Conservation (phyloP, 2,329 filamentous ascomycete genomes). For the Teratosphaeria zuluensis region DNA sequence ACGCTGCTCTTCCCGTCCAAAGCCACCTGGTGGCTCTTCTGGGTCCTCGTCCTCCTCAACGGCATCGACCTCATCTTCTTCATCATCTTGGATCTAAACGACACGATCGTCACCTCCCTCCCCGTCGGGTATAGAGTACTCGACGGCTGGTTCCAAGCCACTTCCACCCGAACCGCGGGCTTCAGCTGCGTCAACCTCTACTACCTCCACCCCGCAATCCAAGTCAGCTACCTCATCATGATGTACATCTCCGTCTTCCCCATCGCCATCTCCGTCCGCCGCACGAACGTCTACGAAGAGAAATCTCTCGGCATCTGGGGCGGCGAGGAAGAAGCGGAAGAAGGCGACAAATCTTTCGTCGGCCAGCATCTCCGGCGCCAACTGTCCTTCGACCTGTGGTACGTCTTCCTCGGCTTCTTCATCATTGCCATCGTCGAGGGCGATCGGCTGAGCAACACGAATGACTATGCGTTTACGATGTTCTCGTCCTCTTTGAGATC, state of each 20-base stretch:
- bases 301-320: constrained; percentile 68
- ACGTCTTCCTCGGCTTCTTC: constrained; percentile 87
- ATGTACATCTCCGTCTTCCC: constrained; percentile 99
- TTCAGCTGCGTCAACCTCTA: constrained; percentile 74
- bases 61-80: constrained; percentile 81
- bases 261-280: constrained; percentile 86
- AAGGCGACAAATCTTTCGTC: constrained; percentile 68
- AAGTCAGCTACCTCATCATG: constrained; percentile 94
- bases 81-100: constrained; percentile 78
- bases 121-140: constrained; percentile 68
- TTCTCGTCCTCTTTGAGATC: constrained; percentile 66
- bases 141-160: constrained; percentile 82
- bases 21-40: constrained; percentile 94
- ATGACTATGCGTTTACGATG: constrained; percentile 44
- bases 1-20: constrained; percentile 83
- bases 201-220: constrained; percentile 75
- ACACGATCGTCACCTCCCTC: constrained; percentile 56
- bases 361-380: constrained; percentile 85
- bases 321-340: constrained; percentile 36
- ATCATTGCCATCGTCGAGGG: constrained; percentile 87
- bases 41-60: constrained; percentile 73
- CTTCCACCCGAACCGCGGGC: constrained; percentile 80
- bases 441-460: constrained; percentile 50
- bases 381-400: constrained; percentile 96
- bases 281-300: constrained; percentile 95